A percentile compares a stretch with the other conserved stretches of the same genome.
Conservation (phyloP, 768 basidiomycete species). For the Suillus subalutaceus region DNA sequence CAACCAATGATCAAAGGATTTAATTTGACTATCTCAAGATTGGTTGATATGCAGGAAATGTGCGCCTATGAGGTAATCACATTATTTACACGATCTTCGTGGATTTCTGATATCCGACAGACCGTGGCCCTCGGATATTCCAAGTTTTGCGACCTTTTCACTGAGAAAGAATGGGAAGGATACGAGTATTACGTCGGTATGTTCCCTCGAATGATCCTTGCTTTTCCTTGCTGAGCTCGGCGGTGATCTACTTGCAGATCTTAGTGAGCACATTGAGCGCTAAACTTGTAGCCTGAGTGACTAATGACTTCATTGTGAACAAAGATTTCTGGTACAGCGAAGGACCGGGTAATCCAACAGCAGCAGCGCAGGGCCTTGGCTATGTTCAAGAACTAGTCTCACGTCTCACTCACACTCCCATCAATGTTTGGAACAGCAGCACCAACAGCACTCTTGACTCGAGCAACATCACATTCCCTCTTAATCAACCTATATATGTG, state of each 20-base stretch:
- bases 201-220: conserved; percentile 8
- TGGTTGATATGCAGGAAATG: conserved; percentile 39
- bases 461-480: conserved; percentile 38
- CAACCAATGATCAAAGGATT: conserved; percentile 35
- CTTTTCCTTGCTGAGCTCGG: too few relatives aligned
- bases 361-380: conserved; percentile 42
- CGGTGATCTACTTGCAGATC: not conserved
- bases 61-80: conserved; percentile 44
- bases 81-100: not conserved
- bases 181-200: conserved; percentile 45
- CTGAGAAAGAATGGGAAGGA: conserved; percentile 53
- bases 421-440: conserved; percentile 43
- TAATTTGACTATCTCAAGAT: conserved; percentile 31
- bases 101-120: conserved; percentile 21
- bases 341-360: conserved; percentile 47
- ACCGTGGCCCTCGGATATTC: conserved; percentile 55
- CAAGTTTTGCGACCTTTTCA: conserved; percentile 52
- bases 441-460: conserved; percentile 50
- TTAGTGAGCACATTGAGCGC: conserved; percentile 14
- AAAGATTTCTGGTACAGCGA: conserved; percentile 36
- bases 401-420: conserved; percentile 41
- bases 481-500: conserved; percentile 44
- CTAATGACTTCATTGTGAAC: not conserved
- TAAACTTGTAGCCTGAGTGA: conserved; percentile 13
- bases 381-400: conserved; percentile 48